A percentile compares a stretch with the other conserved stretches of the same genome.
These are phyloP conservation scores for Arachnopeziza araneosa DNA, from an alignment of 2,329 filamentous ascomycete species.

Conservation along the genomic window DNA sequence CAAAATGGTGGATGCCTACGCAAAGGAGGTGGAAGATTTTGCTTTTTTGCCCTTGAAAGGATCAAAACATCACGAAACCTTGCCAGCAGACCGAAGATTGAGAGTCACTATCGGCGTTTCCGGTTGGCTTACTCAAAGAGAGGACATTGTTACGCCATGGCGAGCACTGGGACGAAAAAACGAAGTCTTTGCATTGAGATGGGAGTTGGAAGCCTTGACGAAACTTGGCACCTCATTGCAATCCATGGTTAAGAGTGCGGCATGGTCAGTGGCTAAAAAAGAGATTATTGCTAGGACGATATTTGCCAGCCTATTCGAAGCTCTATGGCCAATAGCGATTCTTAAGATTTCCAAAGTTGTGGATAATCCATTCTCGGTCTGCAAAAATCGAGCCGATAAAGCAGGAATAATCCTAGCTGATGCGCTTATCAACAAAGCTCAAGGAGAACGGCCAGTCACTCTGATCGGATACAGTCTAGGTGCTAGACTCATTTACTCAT, in stretches of 20 bases:
- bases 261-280: constrained; percentile 69
- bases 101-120: constrained; percentile 78
- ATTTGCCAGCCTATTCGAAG: constrained; percentile 60
- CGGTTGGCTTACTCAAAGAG: constrained; percentile 71
- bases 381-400: constrained; percentile 72
- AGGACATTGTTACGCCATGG: constrained; percentile 76
- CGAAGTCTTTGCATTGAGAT: constrained; percentile 79
- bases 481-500: constrained; percentile 76
- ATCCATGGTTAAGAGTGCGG: constrained; percentile 69
- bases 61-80: constrained; percentile 37
- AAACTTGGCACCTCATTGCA: constrained; percentile 75
- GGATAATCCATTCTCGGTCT: constrained; percentile 78
- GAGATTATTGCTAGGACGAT: constrained; percentile 59
- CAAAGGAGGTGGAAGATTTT: constrained; percentile 82
- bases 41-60: constrained; percentile 71
- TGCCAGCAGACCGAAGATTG: constrained; percentile 59
- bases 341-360: constrained; percentile 62
- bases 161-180: constrained; percentile 63
- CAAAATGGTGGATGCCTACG: constrained; percentile 84
- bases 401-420: constrained; percentile 76
- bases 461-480: constrained; percentile 79
- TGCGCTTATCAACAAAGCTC: constrained; percentile 73
- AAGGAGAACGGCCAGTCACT: constrained; percentile 76
- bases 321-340: constrained; percentile 64
- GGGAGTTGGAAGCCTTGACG: constrained; percentile 72